Percentiles rank a stretch among this genome's conserved stretches.
Evolutionary conservation across 805 yeast species (phyloP).

Genomic region (Ogataea ganodermae): DNA sequence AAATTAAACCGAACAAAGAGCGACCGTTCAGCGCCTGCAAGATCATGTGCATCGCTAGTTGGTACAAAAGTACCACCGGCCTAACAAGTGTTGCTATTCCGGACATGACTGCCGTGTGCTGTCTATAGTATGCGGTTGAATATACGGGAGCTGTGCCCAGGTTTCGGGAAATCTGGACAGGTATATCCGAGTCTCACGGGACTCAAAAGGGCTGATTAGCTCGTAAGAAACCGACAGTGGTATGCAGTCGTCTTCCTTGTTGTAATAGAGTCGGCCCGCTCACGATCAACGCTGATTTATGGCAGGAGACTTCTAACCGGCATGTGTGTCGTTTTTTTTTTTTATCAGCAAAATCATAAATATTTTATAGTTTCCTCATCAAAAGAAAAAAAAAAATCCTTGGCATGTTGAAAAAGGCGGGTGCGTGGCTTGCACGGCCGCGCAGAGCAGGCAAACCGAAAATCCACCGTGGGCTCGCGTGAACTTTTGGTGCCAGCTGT

Average conservation of each 20-base stretch:
- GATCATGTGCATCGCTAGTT: slow-evolving; percentile 18
- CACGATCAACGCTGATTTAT: background rate
- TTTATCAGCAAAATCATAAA: background rate
- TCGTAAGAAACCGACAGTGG: background rate
- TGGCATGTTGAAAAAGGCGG: background rate
- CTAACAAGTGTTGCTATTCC: slow-evolving; percentile 10
- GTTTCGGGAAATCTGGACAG: background rate
- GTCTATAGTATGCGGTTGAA: background rate
- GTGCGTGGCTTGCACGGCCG: background rate
- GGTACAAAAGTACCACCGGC: slow-evolving; percentile 16
- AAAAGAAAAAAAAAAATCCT: background rate
- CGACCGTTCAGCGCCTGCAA: slow-evolving; percentile 22
- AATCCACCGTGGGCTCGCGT: no score
- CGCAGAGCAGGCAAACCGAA: no score
- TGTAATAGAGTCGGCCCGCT: background rate
- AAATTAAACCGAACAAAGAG: slow-evolving; percentile 35
- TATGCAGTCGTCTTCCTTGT: background rate
- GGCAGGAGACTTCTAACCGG: background rate
- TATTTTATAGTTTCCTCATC: background rate
- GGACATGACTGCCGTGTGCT: slow-evolving; percentile 2
- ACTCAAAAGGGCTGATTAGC: background rate
- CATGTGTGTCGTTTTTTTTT: background rate
- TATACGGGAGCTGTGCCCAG: background rate
- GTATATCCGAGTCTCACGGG: slow-evolving; percentile 1
- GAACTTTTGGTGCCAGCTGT: no score